phyloP scores from a whole-genome alignment of 768 basidiomycete genomes.

The Crepidotus variabilis region DNA sequence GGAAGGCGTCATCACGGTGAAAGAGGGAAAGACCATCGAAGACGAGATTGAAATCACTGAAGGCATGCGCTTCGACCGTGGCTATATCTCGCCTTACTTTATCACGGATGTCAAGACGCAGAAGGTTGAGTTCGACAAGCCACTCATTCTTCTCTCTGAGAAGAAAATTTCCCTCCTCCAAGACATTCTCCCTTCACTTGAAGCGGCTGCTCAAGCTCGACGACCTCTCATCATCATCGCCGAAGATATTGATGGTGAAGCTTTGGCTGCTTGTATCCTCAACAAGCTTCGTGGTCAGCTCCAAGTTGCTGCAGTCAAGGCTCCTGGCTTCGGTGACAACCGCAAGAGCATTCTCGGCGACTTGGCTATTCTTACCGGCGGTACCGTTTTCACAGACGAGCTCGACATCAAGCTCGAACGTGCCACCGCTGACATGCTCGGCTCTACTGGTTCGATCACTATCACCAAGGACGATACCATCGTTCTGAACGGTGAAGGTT shows the following conservation, averaged over 20 bases:
- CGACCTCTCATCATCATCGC: slow-evolving; percentile 96
- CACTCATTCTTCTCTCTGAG: slow-evolving; percentile 87
- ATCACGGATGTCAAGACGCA: slow-evolving; percentile 97
- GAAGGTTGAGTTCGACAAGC: slow-evolving; percentile 97
- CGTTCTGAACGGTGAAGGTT: slow-evolving; percentile 88
- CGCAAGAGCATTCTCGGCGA: slow-evolving; percentile 97
- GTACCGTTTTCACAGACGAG: slow-evolving; percentile 95
- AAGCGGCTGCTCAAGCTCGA: slow-evolving; percentile 71
- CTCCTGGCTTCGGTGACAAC: slow-evolving; percentile 98
- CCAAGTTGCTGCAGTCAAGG: slow-evolving; percentile 91
- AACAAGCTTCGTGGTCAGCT: slow-evolving; percentile 99
- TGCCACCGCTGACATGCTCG: slow-evolving; percentile 84
- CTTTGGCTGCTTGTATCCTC: slow-evolving; percentile 94
- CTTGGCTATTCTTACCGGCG: slow-evolving; percentile 94
- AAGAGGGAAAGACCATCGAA: slow-evolving; percentile 96
- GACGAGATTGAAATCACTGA: slow-evolving; percentile 99
- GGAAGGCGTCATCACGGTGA: slow-evolving; percentile 99
- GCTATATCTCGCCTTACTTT: slow-evolving; percentile 97
- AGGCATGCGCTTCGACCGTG: slow-evolving; percentile 99
- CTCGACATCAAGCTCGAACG: slow-evolving; percentile 97
- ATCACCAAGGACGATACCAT: slow-evolving; percentile 99
- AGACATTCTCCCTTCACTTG: slow-evolving; percentile 92
- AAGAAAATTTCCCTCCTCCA: slow-evolving; percentile 97
- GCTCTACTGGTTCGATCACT: slow-evolving; percentile 86
- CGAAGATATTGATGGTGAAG: slow-evolving; percentile 97